Percentiles rank a stretch among this genome's conserved stretches.
phyloP scores from a whole-genome alignment of 176 grass and related monocot genomes.

The Alopecurus myosuroides region DNA sequence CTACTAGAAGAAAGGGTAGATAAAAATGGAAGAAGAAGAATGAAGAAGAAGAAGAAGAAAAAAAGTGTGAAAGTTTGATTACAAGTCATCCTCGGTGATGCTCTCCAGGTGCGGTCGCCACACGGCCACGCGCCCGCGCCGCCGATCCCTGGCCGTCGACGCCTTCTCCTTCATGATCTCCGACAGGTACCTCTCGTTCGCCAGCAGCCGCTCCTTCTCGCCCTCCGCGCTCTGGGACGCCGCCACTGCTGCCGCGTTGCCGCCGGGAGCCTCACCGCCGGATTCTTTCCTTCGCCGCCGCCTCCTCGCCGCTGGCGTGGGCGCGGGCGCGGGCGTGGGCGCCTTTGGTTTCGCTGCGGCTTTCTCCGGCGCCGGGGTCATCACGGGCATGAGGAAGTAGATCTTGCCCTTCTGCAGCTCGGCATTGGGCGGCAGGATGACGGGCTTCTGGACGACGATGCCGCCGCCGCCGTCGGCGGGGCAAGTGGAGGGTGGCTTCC shows the following conservation, averaged over 20 bases:
- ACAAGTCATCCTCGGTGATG: constrained; percentile 94
- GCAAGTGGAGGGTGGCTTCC: constrained; percentile 58
- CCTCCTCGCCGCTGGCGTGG: constrained; percentile 36
- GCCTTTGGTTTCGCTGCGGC: background rate
- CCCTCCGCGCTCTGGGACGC: background rate
- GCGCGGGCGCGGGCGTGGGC: constrained; percentile 12
- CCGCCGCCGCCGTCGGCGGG: constrained; percentile 33
- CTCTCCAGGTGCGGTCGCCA: constrained; percentile 97
- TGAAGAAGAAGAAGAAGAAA: background rate
- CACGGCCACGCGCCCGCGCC: constrained; percentile 73
- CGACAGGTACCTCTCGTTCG: constrained; percentile 85
- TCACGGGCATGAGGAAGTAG: constrained; percentile 86
- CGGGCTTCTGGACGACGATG: constrained; percentile 50
- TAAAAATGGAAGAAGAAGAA: constrained; percentile 21
- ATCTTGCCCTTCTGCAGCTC: constrained; percentile 94
- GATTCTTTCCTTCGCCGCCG: constrained; percentile 47
- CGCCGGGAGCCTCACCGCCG: background rate
- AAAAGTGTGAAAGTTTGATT: constrained; percentile 28
- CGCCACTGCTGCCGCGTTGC: background rate
- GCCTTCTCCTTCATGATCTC: constrained; percentile 90
- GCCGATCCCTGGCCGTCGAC: constrained; percentile 53
- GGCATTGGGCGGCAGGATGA: constrained; percentile 77
- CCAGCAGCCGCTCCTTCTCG: constrained; percentile 70
- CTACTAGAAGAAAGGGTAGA: background rate
- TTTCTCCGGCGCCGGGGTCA: constrained; percentile 33